Conservation (phyloP, 2,329 filamentous ascomycete genomes). For the Fusarium albosuccineum region DNA sequence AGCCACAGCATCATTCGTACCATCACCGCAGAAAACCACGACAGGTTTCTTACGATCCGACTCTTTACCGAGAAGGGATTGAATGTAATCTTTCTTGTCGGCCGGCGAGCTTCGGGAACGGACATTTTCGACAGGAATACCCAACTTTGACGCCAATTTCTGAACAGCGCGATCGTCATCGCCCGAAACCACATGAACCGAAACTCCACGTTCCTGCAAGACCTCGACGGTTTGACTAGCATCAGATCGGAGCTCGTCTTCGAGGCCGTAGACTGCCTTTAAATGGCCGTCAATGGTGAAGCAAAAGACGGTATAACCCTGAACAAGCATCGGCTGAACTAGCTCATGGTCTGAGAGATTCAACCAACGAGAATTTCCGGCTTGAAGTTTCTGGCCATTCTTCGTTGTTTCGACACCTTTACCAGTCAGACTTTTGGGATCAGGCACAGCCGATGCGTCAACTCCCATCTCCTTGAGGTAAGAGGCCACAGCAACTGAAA, state of each 20-base stretch:
- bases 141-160: conserved; percentile 54
- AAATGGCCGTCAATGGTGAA: conserved; percentile 56
- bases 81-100: conserved; percentile 62
- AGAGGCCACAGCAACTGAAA: conserved; percentile 61
- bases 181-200: conserved; percentile 64
- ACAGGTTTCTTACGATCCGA: conserved; percentile 47
- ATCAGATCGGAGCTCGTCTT: conserved; percentile 61
- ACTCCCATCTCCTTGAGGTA: conserved; percentile 52
- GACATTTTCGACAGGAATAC: conserved; percentile 55
- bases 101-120: conserved; percentile 59
- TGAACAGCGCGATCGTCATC: conserved; percentile 66
- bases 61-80: conserved; percentile 48
- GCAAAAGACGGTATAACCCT: conserved; percentile 61
- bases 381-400: conserved; percentile 52
- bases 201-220: conserved; percentile 55
- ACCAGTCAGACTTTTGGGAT: conserved; percentile 57
- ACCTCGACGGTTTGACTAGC: conserved; percentile 51
- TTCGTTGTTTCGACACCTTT: conserved; percentile 59
- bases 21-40: conserved; percentile 81
- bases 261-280: conserved; percentile 59
- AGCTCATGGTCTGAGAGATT: conserved; percentile 45
- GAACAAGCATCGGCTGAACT: conserved; percentile 52
- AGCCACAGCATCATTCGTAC: conserved; percentile 82
- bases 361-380: conserved; percentile 66
- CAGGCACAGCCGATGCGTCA: conserved; percentile 38